Conservation (phyloP, 305 asterid genomes). For the Withania somnifera region DNA sequence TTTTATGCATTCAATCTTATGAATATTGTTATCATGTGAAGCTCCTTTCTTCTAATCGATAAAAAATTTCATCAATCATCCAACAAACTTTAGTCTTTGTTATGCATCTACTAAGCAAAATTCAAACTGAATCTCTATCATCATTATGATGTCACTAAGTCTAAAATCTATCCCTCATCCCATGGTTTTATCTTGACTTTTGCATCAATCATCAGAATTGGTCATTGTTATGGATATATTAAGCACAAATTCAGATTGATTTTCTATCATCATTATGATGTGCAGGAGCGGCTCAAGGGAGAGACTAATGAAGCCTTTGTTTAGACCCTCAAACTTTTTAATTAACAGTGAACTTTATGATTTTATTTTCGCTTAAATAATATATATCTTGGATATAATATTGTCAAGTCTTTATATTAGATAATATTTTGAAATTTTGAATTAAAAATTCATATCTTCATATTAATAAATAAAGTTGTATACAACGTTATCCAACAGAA, state of each 20-base stretch:
- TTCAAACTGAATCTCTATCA: neutral
- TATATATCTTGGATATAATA: neutral
- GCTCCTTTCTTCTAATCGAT: neutral
- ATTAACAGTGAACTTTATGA: neutral
- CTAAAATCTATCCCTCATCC: neutral
- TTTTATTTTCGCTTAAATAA: neutral
- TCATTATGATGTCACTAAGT: neutral
- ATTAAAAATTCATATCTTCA: neutral
- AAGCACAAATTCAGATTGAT: neutral
- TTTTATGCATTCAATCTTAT: neutral
- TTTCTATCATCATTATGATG: neutral
- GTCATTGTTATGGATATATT: neutral
- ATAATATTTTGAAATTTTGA: neutral
- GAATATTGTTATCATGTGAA: neutral
- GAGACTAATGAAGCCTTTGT: neutral
- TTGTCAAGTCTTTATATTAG: neutral
- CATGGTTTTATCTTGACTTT: too few relatives aligned
- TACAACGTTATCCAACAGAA: neutral
- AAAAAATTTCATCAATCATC: neutral
- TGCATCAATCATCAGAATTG: too few relatives aligned
- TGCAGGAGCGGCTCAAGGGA: neutral
- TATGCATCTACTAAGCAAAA: neutral
- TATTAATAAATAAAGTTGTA: neutral
- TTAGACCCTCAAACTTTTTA: neutral
- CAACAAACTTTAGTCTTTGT: neutral